Conservation (phyloP, 2,329 filamentous ascomycete species). For the Trichoderma sp. region DNA sequence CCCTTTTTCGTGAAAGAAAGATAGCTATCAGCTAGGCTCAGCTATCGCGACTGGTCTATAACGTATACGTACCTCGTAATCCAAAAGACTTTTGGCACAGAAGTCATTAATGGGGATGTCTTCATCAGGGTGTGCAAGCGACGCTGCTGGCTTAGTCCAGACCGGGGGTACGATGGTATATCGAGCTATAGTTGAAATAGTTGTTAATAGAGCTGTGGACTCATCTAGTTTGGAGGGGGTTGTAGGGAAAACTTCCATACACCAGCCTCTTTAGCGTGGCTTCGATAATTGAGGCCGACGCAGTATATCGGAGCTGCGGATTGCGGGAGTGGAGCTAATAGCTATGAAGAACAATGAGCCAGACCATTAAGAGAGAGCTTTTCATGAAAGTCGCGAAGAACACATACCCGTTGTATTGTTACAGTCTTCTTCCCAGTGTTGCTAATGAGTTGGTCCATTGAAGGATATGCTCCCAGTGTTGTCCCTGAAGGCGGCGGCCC, state of each 20-base stretch:
- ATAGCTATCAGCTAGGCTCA: not conserved
- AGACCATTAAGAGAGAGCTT: not conserved
- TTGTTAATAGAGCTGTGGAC: not conserved
- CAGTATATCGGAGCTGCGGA: slow-evolving; percentile 28
- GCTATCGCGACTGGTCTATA: not conserved
- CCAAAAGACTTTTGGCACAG: not conserved
- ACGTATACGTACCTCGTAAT: not conserved
- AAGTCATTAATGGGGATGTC: not conserved
- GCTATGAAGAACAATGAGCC: not conserved
- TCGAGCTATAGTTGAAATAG: not conserved
- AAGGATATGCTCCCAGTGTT: not conserved
- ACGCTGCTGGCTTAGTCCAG: not conserved
- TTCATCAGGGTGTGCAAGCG: not conserved
- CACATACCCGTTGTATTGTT: not conserved
- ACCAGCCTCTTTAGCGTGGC: slow-evolving; percentile 30
- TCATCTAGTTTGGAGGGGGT: not conserved
- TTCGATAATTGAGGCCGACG: slow-evolving; percentile 32
- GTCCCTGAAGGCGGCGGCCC: not conserved
- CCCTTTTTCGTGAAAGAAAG: not conserved
- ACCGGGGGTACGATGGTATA: not conserved
- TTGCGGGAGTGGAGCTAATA: not conserved
- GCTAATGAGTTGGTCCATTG: not conserved
- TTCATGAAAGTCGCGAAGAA: not conserved
- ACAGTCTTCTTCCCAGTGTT: not conserved
- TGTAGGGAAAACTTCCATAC: not conserved